Base-by-base conservation (phyloP, 1,284 basidiomycete species). In the Takashimella tepidaria region DNA sequence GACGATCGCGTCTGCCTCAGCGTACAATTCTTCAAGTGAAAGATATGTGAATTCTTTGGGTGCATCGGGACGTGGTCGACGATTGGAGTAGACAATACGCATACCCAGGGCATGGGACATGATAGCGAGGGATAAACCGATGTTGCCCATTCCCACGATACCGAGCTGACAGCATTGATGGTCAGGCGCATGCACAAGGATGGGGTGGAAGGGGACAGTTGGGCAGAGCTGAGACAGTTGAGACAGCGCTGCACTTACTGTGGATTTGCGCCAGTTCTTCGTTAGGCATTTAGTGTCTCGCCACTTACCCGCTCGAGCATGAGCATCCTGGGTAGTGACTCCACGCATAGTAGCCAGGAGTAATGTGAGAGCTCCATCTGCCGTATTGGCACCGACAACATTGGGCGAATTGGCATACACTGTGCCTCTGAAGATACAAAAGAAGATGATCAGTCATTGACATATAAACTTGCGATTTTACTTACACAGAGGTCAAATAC, bases 361-460 rank as follows among this genome's bases (percentile, higher is more conserved):
- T 42, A 72, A 54, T 25, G 55, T 55, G 11, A 65, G 42, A 4
- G 66, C 63, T 5, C 64, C 62, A 45, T 72, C 68, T 2, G 69
- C 69, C 11, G 69, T 72, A 1, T 65, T 51, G 20, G 54, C 49
- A 0, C 68, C 65, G 13, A 72, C 67, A 2, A 55, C 55, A 6
- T 51, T 49, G 8, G 69, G 69, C 1, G 66, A 60, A 47, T 72
- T 72, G 50, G 64, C 64, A 45, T 68, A 72, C 49, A 62, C 57
- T 4, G 59, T 61, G 1, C 64, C 65, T 22, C 63, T 64, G 37
- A 12, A 12, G 31, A 37, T 37, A n/a, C n/a, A n/a, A n/a, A n/a
- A n/a, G n/a, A 37, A 37, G 31, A 16, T 37, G 31, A 37, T n/a
- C n/a, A n/a, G n/a, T n/a, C n/a, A 37, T 37, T 8, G 31, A 37